Evolutionary conservation across 2,329 filamentous ascomycete species (phyloP).

Genomic region (Trichoderma pleuroti): DNA sequence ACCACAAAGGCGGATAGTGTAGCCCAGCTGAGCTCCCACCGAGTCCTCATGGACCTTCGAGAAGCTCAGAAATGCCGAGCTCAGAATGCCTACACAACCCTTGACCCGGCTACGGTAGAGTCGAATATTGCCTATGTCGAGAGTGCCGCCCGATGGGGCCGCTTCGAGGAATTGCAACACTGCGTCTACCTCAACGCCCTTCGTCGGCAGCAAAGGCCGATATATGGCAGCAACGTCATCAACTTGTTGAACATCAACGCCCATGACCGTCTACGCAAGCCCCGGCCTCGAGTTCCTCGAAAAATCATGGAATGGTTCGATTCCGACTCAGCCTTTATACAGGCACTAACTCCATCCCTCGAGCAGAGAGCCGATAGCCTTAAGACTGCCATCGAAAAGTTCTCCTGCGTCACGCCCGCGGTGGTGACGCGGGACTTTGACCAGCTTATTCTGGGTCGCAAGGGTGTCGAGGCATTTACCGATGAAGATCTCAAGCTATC

Average conservation of each 20-base stretch:
- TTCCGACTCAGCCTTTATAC: slow-evolving; percentile 61
- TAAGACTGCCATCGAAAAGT: slow-evolving; percentile 76
- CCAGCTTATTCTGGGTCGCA: slow-evolving; percentile 61
- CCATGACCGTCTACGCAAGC: slow-evolving; percentile 55
- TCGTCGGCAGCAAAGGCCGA: slow-evolving; percentile 72
- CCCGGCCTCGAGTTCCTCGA: slow-evolving; percentile 57
- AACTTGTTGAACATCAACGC: slow-evolving; percentile 65
- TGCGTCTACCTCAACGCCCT: slow-evolving; percentile 77
- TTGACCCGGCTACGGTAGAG: slow-evolving; percentile 64
- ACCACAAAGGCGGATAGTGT: slow-evolving; percentile 50
- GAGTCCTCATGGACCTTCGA: slow-evolving; percentile 64
- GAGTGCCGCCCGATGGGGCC: slow-evolving; percentile 63
- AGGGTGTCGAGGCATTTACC: slow-evolving; percentile 55
- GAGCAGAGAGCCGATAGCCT: slow-evolving; percentile 68
- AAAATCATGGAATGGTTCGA: slow-evolving; percentile 73
- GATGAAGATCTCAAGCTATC: slow-evolving; percentile 57
- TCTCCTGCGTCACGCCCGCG: slow-evolving; percentile 87
- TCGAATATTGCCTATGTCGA: slow-evolving; percentile 72
- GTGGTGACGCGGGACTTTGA: slow-evolving; percentile 78
- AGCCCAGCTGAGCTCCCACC: slow-evolving; percentile 66
- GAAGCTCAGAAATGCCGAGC: slow-evolving; percentile 65
- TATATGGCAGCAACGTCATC: slow-evolving; percentile 80
- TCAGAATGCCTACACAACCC: slow-evolving; percentile 49
- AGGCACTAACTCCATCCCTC: slow-evolving; percentile 68
- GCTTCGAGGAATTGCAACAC: slow-evolving; percentile 75